Evolutionary conservation across 148 eudicot genomes (phyloP), one percentile per base, ranked within the genome.

Genomic region (Cornus suecica): DNA sequence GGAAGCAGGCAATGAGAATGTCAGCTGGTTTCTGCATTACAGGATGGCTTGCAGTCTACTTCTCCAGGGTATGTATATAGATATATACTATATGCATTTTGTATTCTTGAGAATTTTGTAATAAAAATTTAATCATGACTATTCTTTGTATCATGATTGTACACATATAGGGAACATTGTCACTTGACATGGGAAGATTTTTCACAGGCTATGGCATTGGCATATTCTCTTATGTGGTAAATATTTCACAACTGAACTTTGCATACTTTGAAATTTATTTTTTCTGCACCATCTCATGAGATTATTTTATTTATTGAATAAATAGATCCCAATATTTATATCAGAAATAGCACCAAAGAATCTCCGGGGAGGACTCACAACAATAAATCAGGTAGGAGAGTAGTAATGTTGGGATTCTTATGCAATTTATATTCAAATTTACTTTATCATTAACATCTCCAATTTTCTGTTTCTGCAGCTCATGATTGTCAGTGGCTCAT

Each of bases 341-440:
- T 90, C 94, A 24, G 98, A 91, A 84, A 91, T 94, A 54, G 87
- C 98, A 30, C 97, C 98, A 25, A 90, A 81, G 73, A 80, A 91
- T 52, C 88, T 91, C 25, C 86, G 97, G 24, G 98, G 98, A 69
- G 97, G 94, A 25, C 89, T 91, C 28, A 85, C 93, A 28, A 90
- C 94, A 26, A 76, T 94, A 23, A 90, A 90, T 82, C 97, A 91
- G 94, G 98, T 93, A 58, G 24, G 28, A 69, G 41, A 26, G n/a
- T 42, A 27, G 23, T 28, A 42, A 28, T 25, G 20, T 10, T 58
- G 22, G 22, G 20, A 58, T 6, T 58, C 3, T 18, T 22, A 58
- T 22, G 4, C 15, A 58, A 58, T 58, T 20, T 58, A 14, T 20
- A 52, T 7, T 2, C 13, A 42, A 42, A 20, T 42, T 42, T 20